These are phyloP conservation scores for Suillus luteus DNA, from an alignment of 768 basidiomycete species.

Conservation along the genomic window DNA sequence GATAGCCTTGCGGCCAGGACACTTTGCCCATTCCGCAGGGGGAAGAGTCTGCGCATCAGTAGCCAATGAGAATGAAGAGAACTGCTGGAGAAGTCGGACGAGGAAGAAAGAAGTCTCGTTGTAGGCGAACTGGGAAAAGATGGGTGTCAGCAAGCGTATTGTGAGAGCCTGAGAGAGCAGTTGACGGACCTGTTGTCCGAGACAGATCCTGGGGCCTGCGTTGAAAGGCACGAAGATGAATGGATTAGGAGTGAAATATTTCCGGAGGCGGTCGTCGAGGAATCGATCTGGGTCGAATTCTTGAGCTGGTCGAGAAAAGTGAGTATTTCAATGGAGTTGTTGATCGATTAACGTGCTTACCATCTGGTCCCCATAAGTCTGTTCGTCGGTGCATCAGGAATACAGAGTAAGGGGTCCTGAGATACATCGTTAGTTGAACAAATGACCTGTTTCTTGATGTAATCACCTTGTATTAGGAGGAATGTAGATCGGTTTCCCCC, in stretches of 20 bases:
- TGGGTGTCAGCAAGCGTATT: background rate
- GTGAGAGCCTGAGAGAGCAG: background rate
- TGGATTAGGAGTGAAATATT: constrained; percentile 57
- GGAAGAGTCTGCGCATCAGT: constrained; percentile 47
- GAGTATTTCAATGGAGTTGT: background rate
- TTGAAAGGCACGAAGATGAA: constrained; percentile 49
- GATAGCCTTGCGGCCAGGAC: constrained; percentile 37
- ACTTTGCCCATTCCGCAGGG: constrained; percentile 45
- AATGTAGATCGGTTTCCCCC: constrained; percentile 33
- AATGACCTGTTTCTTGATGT: background rate
- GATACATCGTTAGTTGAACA: background rate
- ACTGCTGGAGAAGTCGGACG: constrained; percentile 57
- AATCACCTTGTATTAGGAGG: constrained; percentile 34
- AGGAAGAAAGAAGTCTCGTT: constrained; percentile 66
- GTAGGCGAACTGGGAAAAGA: constrained; percentile 56
- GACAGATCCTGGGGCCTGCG: constrained; percentile 40
- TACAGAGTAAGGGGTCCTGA: constrained; percentile 48
- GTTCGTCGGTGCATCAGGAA: constrained; percentile 60
- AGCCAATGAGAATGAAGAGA: constrained; percentile 47
- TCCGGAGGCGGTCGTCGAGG: constrained; percentile 58
- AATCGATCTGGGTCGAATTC: constrained; percentile 70
- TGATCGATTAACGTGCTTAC: constrained; percentile 28
- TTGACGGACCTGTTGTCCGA: constrained; percentile 37
- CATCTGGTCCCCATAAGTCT: constrained; percentile 71
- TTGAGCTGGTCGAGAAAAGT: constrained; percentile 40